Evolutionary conservation across 2,329 filamentous ascomycete species (phyloP), one percentile per base, ranked within the genome.

Genomic region (Penicillium sp.): DNA sequence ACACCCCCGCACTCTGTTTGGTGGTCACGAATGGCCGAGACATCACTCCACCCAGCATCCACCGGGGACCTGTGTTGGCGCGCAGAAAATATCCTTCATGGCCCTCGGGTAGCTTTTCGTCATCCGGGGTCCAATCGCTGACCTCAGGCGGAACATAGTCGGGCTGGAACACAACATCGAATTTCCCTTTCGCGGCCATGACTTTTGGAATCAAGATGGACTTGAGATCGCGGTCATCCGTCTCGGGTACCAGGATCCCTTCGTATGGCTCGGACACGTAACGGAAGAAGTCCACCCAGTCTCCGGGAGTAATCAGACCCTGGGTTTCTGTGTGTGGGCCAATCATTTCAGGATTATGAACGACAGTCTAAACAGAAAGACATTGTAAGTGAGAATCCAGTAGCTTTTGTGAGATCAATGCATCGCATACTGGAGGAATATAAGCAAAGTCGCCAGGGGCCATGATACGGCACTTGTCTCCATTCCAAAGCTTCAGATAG

Each of bases 281-380:
- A 46, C 83, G 77, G 71, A 85, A 86, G 71, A 86, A 85, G 60
- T 85, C 82, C 24, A 83, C 73, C 83, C 83, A 85, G 62, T 83
- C 82, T 5, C 81, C 83, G 0, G 83, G 83, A 0, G 80, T 80
- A 24, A 85, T 79, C 3, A 86, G 67, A 13, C 82, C 81, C 1
- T 81, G 69, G 18, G 77, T 77, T 57, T 85, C 83, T 2, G 81
- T 81, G 56, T 84, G 80, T 0, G 80, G 75, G 1, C 81, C 81
- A 1, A 82, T 70, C 23, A 83, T 71, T 51, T 84, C 78, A 4
- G 82, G 82, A 59, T 83, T 83, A 63, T 86, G 83, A 42, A 85
- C 72, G 8, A 80, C 71, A 56, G 71, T 77, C 78, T 82, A 33
- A 5, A 28, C 5, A 2, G 11, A 4, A 19, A 36, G 16, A 24